phyloP scores from a whole-genome alignment of 306 rosid species.

The Dalbergia cochinchinensis region DNA sequence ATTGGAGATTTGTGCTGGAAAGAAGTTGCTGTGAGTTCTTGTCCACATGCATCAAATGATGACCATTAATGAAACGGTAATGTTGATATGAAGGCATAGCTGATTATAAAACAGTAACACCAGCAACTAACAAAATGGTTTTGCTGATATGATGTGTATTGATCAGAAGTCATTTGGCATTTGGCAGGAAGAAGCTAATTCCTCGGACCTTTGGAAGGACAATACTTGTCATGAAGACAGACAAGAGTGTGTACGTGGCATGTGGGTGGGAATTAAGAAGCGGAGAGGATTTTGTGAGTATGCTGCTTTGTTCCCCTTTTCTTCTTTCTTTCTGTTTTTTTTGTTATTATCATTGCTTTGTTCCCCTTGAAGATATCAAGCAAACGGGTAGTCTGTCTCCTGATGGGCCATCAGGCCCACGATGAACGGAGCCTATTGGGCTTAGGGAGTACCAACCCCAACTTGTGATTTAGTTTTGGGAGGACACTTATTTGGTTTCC shows the following conservation, averaged over 20 bases:
- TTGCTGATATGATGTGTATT: not conserved
- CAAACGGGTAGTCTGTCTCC: not conserved
- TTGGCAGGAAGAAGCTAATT: not conserved
- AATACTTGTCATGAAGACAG: too few species aligned
- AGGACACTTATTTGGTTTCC: not conserved
- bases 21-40: too few species aligned
- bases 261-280: too few species aligned
- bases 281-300: too few species aligned
- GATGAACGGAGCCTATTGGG: not conserved
- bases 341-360: not conserved
- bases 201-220: too few species aligned
- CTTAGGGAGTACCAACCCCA: not conserved
- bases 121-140: constrained; percentile 51
- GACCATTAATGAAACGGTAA: not conserved
- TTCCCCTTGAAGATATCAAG: not conserved
- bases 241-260: too few species aligned
- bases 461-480: not conserved
- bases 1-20: too few species aligned
- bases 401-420: not conserved
- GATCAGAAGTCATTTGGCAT: not conserved
- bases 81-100: constrained; percentile 32
- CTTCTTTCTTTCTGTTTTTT: too few species aligned
- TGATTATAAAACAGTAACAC: constrained; percentile 37
- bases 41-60: not conserved
- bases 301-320: too few species aligned